These are phyloP conservation scores for Rhodomyrtus tomentosa DNA, from an alignment of 345 rosid genomes.

Conservation along the genomic window DNA sequence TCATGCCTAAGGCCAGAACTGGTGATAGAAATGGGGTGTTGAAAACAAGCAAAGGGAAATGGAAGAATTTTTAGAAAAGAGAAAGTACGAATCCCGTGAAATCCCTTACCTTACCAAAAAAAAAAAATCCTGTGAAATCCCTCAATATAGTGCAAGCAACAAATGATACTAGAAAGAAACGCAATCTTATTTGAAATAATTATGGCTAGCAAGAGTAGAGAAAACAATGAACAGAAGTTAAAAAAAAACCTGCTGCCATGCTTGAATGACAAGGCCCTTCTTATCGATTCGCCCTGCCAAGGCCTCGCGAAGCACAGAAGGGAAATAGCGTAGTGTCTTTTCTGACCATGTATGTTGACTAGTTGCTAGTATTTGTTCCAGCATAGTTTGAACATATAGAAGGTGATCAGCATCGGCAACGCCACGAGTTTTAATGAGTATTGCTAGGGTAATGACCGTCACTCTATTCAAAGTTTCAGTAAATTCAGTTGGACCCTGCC, in stretches of 20 bases:
- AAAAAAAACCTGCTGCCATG: conserved; percentile 68
- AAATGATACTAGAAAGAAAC: background rate
- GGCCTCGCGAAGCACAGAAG: conserved; percentile 68
- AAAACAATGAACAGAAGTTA: background rate
- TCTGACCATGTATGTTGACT: conserved; percentile 97
- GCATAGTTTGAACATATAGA: conserved; percentile 76
- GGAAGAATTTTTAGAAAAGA: background rate
- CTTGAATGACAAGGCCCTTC: conserved; percentile 57
- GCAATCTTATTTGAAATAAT: background rate
- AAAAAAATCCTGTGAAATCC: background rate
- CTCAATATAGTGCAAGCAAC: background rate
- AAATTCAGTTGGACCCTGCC: conserved; percentile 96
- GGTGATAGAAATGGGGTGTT: background rate
- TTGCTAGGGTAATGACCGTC: conserved; percentile 82
- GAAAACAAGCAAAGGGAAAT: background rate
- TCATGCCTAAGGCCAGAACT: background rate
- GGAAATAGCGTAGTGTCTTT: conserved; percentile 74
- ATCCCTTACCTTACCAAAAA: too few species aligned
- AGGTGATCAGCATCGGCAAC: conserved; percentile 96
- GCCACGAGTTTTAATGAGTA: conserved; percentile 92
- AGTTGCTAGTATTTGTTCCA: conserved; percentile 81
- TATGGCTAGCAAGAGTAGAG: background rate
- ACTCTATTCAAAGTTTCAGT: conserved; percentile 91
- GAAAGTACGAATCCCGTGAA: background rate
- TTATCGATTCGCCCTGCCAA: conserved; percentile 59